Percentiles rank a stretch among this genome's conserved stretches.
Evolutionary conservation across 305 asterid genomes (phyloP).

Genomic region (Nicotiana rustica): DNA sequence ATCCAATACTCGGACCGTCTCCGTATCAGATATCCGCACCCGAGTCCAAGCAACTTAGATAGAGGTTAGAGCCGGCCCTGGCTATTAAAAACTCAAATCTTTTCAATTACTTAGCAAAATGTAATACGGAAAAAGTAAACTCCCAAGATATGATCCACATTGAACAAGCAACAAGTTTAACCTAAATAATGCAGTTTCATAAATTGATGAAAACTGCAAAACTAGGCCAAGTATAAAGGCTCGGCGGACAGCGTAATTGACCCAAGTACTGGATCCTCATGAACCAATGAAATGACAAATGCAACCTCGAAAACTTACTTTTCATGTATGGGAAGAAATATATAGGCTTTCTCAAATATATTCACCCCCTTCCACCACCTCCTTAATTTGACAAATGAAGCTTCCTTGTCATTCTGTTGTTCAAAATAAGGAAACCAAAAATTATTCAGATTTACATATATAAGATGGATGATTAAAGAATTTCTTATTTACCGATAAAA

Average conservation of each 20-base stretch:
- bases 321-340: conserved; percentile 89
- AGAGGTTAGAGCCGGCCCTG: no score
- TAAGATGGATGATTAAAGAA: neutral
- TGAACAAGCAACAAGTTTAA: neutral
- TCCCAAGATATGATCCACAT: conserved; percentile 21
- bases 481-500: no score
- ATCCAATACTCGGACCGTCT: no score
- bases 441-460: conserved; percentile 6
- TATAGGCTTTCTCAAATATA: conserved; percentile 86
- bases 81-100: conserved; percentile 6
- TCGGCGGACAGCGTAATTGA: neutral
- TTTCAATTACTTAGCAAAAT: conserved; percentile 3
- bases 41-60: no score
- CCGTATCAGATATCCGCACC: no score
- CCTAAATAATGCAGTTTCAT: conserved; percentile 1
- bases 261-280: conserved; percentile 19
- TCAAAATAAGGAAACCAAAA: conserved; percentile 34
- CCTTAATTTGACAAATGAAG: conserved; percentile 78
- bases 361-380: conserved; percentile 99
- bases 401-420: conserved; percentile 64
- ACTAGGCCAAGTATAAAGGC: conserved; percentile 26
- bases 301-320: conserved; percentile 57
- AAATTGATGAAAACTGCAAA: conserved; percentile 28
- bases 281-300: conserved; percentile 9
- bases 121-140: neutral